Evolutionary conservation across 805 yeast species (phyloP), one percentile per base, ranked within the genome.

Genomic region (Starmerella geochares): DNA sequence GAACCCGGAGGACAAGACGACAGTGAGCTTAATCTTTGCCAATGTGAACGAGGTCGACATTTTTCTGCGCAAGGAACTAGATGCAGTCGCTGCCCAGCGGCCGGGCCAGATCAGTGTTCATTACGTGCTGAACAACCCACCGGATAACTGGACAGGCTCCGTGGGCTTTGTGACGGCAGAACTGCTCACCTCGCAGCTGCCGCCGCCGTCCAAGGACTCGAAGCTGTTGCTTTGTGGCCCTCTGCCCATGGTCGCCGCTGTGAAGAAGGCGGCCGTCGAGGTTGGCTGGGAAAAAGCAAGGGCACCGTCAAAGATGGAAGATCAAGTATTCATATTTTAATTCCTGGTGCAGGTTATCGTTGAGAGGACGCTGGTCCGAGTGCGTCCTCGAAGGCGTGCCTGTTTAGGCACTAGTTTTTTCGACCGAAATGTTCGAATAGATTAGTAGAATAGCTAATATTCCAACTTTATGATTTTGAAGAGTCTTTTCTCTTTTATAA

Each of bases 171-270:
- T 87, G 50, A 83, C 94, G 37, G 75, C 78, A 45, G 94, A 84
- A 43, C 52, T 85, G 57, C 71, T 88, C 67, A 73, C 75, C 59
- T 69, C 72, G 47, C 71, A 75, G 61, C 72, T 83, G 60, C 88
- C 94, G 40, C 71, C 72, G 48, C 71, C 86, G 25, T 62, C 78
- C 35, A 71, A 68, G 36, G 80, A 79, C 58, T 70, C 77, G 53
- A 83, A 83, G 71, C 72, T 90, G 58, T 77, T 90, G 62, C 68
- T 88, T 50, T 88, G 96, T 70, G 97, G 96, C 17, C 97, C 96
- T 43, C 94, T 94, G 53, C 87, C 90, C 54, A 84, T 88, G 95
- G 79, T 82, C 41, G 75, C 84, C 53, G 82, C 88, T 53, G 75
- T 85, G 65, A 87, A 86, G 73, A 86, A 79, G 71, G 82, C 81